Evolutionary conservation across 345 rosid genomes (phyloP), one percentile per base, ranked within the genome.

Genomic region (Lumnitzera littorea): DNA sequence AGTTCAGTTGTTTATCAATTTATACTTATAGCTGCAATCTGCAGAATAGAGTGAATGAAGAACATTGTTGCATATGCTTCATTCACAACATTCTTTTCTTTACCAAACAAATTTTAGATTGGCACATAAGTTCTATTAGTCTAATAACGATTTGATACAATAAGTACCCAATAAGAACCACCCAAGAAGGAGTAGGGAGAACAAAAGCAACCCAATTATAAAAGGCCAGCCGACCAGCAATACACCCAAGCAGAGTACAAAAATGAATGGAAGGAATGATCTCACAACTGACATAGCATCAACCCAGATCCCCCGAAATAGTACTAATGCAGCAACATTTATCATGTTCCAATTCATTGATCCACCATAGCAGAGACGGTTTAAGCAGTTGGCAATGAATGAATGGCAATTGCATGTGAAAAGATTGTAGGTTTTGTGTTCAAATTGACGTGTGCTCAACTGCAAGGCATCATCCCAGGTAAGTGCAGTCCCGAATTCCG

Each of bases 381-480:
- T 95, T 56, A 95, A 62, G 72, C 83, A 91, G 70, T 84, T 66
- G 17, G 97, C 95, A 12, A 75, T 89, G 48, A 88, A 91, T 0
- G 99, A 95, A 69, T 91, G 82, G 71, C 88, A 76, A 83, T 84
- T 95, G 84, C 99, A 91, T 1, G 88, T 95, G 79, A 95, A 95
- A 53, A 95, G 65, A 74, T 95, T 95, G 86, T 88, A 85, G 57
- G 82, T 83, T 62, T 72, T 86, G 76, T 82, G 82, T 73, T 95
- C 95, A 15, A 80, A 95, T 71, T 62, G 67, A 1, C 87, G 83
- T 5, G 47, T 46, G 14, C 84, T 88, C 17, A 62, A 65, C 50
- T 55, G 73, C 13, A 95, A 36, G 17, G 97, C 84, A 52, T 91
- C 94, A 43, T 91, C 96, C 97, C 99, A 95, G 41, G 92, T 82